Conservation (phyloP, 2,329 filamentous ascomycete species). For the Periconia sp. region DNA sequence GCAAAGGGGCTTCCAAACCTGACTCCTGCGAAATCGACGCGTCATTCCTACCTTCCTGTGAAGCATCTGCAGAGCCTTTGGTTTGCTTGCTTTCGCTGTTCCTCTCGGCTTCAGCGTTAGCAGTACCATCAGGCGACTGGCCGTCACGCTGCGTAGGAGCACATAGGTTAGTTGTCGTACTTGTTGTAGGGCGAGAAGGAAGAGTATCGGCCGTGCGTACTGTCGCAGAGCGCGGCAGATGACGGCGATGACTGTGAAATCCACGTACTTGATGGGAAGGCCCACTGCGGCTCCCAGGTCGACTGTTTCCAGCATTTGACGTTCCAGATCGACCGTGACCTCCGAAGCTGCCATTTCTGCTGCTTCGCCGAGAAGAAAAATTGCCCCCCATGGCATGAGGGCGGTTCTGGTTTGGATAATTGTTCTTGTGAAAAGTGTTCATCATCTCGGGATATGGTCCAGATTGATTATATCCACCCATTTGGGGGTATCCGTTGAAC, state of each 20-base stretch:
- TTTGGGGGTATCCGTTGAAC: conserved; percentile 56
- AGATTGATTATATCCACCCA: conserved; percentile 61
- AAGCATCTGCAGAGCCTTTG: conserved; percentile 25
- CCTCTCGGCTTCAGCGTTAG: conserved; percentile 38
- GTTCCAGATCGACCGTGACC: conserved; percentile 30
- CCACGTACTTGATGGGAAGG: conserved; percentile 42
- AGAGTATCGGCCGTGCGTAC: conserved; percentile 8
- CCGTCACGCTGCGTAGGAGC: conserved; percentile 34
- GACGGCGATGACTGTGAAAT: no score
- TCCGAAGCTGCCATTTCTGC: conserved; percentile 50
- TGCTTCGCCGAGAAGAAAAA: conserved; percentile 45
- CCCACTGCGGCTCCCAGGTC: conserved; percentile 38
- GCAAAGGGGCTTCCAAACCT: background rate
- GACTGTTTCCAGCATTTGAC: conserved; percentile 30
- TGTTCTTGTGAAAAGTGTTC: conserved; percentile 66
- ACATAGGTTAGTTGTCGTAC: conserved; percentile 34
- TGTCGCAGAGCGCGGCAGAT: no score
- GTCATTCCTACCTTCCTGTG: conserved; percentile 39
- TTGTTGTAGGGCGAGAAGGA: no score
- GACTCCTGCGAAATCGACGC: conserved; percentile 15
- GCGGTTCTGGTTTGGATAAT: conserved; percentile 74
- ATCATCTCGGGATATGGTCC: conserved; percentile 54
- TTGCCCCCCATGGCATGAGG: conserved; percentile 74
- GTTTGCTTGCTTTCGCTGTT: conserved; percentile 38
- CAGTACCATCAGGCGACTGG: conserved; percentile 35